Evolutionary conservation across 257 asterid species (phyloP).

Genomic region (Solanum stenotomum): DNA sequence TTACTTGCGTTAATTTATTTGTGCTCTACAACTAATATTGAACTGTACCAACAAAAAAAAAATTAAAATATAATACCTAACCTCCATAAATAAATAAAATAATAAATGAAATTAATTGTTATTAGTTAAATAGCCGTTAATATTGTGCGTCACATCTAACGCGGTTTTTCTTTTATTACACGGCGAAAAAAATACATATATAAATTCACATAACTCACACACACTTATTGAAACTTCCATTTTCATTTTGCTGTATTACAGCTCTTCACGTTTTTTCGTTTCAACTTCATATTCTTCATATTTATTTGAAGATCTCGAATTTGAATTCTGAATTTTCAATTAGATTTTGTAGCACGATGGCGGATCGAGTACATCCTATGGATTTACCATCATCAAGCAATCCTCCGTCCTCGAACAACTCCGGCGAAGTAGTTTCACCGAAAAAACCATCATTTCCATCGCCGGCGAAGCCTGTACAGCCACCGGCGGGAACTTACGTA

Average conservation of each 20-base stretch:
- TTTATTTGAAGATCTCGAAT: neutral
- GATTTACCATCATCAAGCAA: conserved; percentile 9
- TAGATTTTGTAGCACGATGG: neutral
- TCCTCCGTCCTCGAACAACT: neutral
- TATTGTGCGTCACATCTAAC: neutral
- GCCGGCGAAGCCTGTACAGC: neutral
- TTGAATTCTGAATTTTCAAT: neutral
- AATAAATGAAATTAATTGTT: neutral
- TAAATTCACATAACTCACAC: neutral
- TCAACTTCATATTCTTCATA: neutral
- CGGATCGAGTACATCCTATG: conserved; percentile 8
- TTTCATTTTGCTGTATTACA: neutral
- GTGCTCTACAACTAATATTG: neutral
- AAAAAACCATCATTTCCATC: neutral
- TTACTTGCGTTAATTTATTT: neutral
- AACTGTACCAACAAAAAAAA: neutral
- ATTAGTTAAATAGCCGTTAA: neutral
- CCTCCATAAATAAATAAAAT: neutral
- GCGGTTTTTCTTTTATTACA: neutral
- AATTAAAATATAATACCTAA: neutral
- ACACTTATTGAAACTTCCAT: neutral
- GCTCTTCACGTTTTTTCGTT: neutral
- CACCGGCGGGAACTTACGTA: conserved; percentile 21
- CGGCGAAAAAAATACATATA: neutral
- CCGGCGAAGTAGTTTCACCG: neutral